Evolutionary conservation across 129 eudicot genomes (phyloP).

Genomic region (Daucus carota): DH1_v3.0 NC_030382.2:39282001-39282500

Average conservation of each 20-base stretch:
- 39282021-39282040: slow-evolving; percentile 23
- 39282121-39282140: slow-evolving; percentile 19
- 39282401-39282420: too few species aligned
- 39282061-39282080: slow-evolving; percentile 12
- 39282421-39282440: too few species aligned
- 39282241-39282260: not conserved
- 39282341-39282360: too few species aligned
- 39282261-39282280: too few species aligned
- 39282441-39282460: not conserved
- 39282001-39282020: slow-evolving; percentile 22
- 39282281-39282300: too few species aligned
- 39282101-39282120: slow-evolving; percentile 6
- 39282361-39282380: too few species aligned
- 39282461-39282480: too few species aligned
- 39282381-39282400: too few species aligned
- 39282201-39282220: not conserved
- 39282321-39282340: too few species aligned
- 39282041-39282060: slow-evolving; percentile 15
- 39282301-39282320: not conserved
- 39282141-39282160: slow-evolving; percentile 19
- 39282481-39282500: too few species aligned
- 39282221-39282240: not conserved
- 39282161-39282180: too few species aligned
- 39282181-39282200: not conserved
- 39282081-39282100: slow-evolving; percentile 23